These are phyloP conservation scores for Cutaneotrichosporon cavernicola DNA, from an alignment of 1,284 basidiomycete species.

Conservation along the genomic window DNA sequence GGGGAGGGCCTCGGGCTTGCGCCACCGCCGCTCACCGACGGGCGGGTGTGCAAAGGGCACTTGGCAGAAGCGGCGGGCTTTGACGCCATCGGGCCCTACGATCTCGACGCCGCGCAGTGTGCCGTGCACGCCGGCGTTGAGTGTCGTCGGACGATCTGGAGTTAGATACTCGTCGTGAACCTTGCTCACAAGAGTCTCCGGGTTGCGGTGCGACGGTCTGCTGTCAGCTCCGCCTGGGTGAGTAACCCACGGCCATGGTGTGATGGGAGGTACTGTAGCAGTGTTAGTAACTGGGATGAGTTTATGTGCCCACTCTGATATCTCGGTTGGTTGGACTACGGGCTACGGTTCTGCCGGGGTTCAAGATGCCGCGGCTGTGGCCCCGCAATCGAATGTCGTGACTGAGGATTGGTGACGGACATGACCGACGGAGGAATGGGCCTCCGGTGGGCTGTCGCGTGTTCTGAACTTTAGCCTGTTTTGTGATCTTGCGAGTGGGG, in stretches of 20 bases:
- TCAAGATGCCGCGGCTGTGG: slow-evolving; percentile 1
- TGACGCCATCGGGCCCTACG: slow-evolving; percentile 24
- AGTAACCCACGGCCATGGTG: slow-evolving; percentile 13
- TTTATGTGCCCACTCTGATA: neutral
- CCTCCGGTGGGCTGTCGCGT: neutral
- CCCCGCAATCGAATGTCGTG: neutral
- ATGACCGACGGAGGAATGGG: slow-evolving; percentile 7
- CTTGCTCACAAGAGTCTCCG: slow-evolving; percentile 17
- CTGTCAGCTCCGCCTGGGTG: slow-evolving; percentile 1
- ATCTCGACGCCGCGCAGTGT: slow-evolving; percentile 25
- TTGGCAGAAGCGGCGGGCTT: slow-evolving; percentile 27
- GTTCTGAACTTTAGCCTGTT: neutral
- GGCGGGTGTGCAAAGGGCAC: slow-evolving; percentile 31
- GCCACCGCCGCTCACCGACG: slow-evolving; percentile 26
- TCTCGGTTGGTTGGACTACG: neutral
- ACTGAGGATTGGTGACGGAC: neutral
- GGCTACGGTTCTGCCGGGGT: neutral
- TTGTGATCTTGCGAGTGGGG: neutral
- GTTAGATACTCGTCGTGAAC: slow-evolving; percentile 4
- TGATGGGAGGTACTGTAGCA: neutral
- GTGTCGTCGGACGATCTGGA: slow-evolving; percentile 25
- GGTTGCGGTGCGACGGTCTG: slow-evolving; percentile 2
- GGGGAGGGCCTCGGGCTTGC: slow-evolving; percentile 25
- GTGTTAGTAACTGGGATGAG: neutral
- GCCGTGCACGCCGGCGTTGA: slow-evolving; percentile 28